phyloP scores from a whole-genome alignment of 768 basidiomycete genomes.

The Podaxis pistillaris region DNA sequence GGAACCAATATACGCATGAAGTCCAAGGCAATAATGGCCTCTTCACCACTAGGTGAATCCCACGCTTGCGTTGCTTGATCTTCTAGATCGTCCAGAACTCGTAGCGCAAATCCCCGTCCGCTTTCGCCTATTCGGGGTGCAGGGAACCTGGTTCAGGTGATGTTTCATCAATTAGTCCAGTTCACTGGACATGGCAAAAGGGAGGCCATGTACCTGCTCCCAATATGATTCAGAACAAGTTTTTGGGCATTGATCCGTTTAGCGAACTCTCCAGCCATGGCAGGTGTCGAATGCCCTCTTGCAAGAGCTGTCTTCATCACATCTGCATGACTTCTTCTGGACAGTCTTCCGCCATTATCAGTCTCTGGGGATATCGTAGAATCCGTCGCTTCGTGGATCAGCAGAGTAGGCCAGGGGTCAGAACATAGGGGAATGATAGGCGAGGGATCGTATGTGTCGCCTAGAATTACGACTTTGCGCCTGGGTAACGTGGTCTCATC shows the following conservation, averaged over 20 bases:
- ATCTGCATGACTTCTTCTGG: constrained; percentile 39
- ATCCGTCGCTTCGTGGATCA: constrained; percentile 87
- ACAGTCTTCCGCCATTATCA: constrained; percentile 39
- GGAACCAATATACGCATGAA: constrained; percentile 49
- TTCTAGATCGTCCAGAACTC: constrained; percentile 59
- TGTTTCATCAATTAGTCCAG: background rate
- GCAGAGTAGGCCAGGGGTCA: constrained; percentile 52
- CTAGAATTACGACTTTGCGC: constrained; percentile 73
- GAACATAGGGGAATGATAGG: constrained; percentile 55
- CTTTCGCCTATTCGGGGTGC: constrained; percentile 35
- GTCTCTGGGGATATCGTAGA: constrained; percentile 59
- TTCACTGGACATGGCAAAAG: background rate
- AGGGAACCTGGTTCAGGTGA: constrained; percentile 43
- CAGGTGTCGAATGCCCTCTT: constrained; percentile 77
- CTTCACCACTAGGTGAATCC: constrained; percentile 34
- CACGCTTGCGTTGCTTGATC: constrained; percentile 62
- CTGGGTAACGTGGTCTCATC: constrained; percentile 47
- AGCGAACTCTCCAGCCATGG: constrained; percentile 78
- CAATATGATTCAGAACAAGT: constrained; percentile 78
- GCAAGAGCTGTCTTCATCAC: constrained; percentile 51
- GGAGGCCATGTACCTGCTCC: constrained; percentile 46
- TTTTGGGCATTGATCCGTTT: constrained; percentile 53
- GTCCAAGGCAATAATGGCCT: constrained; percentile 55
- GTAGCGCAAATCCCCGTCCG: constrained; percentile 32
- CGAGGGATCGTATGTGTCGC: constrained; percentile 72